A percentile compares a stretch with the other conserved stretches of the same genome.
These are phyloP conservation scores for Stylonectria norvegica DNA, from an alignment of 2,329 filamentous ascomycete genomes.

Conservation along the genomic window DNA sequence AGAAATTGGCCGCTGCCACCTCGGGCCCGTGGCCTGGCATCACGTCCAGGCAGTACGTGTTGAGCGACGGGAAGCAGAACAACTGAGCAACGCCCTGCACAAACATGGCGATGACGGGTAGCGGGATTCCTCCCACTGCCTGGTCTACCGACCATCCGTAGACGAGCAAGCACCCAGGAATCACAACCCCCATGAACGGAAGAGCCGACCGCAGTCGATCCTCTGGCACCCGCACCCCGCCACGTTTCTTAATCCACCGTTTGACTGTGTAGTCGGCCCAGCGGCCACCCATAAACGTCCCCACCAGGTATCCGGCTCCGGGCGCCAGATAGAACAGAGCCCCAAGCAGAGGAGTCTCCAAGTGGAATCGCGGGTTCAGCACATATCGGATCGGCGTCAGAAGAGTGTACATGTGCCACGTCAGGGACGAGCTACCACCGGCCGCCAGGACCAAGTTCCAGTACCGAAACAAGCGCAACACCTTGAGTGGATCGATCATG, in stretches of 20 bases:
- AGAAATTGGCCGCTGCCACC: slow-evolving; percentile 77
- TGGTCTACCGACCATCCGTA: slow-evolving; percentile 54
- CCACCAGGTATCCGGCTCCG: slow-evolving; percentile 64
- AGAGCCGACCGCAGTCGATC: slow-evolving; percentile 62
- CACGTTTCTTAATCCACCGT: slow-evolving; percentile 58
- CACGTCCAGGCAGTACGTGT: slow-evolving; percentile 80
- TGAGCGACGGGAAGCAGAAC: slow-evolving; percentile 71
- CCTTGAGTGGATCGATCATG: slow-evolving; percentile 65
- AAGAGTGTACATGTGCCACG: slow-evolving; percentile 69
- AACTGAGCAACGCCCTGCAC: slow-evolving; percentile 70
- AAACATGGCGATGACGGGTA: slow-evolving; percentile 72
- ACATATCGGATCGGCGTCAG: slow-evolving; percentile 68
- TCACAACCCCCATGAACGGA: slow-evolving; percentile 52
- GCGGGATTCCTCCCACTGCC: slow-evolving; percentile 48
- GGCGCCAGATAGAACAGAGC: slow-evolving; percentile 74
- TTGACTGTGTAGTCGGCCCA: slow-evolving; percentile 67
- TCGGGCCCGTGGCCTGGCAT: slow-evolving; percentile 68
- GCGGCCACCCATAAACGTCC: slow-evolving; percentile 68
- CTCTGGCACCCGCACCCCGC: slow-evolving; percentile 61
- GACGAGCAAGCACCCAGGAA: slow-evolving; percentile 62
- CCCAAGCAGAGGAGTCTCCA: slow-evolving; percentile 62
- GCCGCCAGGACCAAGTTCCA: slow-evolving; percentile 62
- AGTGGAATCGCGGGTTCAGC: slow-evolving; percentile 68
- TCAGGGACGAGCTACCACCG: slow-evolving; percentile 58
- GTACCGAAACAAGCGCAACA: slow-evolving; percentile 62